Base-by-base conservation (phyloP, 768 basidiomycete species). In the Boletus bicolor region DNA sequence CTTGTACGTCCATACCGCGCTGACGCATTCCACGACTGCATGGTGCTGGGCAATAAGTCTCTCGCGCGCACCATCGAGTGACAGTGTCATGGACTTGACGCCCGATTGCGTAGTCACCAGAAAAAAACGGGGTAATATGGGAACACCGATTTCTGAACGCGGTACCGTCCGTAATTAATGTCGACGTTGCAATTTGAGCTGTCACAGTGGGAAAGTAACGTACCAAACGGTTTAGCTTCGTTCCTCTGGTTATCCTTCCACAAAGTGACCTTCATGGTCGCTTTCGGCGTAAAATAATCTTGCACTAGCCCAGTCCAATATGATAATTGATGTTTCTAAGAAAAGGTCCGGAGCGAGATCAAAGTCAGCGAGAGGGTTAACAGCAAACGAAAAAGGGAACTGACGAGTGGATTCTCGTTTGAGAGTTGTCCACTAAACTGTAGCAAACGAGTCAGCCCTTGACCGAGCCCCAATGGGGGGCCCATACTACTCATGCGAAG, bases 221-320 rank as follows among this genome's bases (percentile, higher is more conserved):
- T 52, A 92, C 91, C 89, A 63, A 93, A 91, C 9, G 86, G 86
- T 64, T 91, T 93, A 34, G 90, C 89, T 65, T 92, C 91, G 26
- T 77, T 80, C 62, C 77, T 80, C 65, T 84, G 82, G 63, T 88
- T 91, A 68, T 91, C 90, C 67, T 89, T 89, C 91, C 91, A 92
- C n/a, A 93, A 72, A 3, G 89, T 91, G 61, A 93, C 78, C 68
- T 84, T 89, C 82, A 92, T 83, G 44, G 81, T 71, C 21, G 89
- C 86, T 55, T 82, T 82, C 3, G 83, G 79, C 9, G 82, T 82
- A 64, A 92, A 93, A 60, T 85, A 91, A 30, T 86, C 82, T 47
- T 77, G 76, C 56, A 91, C 80, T 37, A 90, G 63, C 4, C 75
- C 73, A 11, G 76, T 75, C 91, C 91, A 93, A 75, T 80, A 87